Evolutionary conservation across 208 protist genomes (phyloP).

Genomic region (Angomonas ambiguus): DNA sequence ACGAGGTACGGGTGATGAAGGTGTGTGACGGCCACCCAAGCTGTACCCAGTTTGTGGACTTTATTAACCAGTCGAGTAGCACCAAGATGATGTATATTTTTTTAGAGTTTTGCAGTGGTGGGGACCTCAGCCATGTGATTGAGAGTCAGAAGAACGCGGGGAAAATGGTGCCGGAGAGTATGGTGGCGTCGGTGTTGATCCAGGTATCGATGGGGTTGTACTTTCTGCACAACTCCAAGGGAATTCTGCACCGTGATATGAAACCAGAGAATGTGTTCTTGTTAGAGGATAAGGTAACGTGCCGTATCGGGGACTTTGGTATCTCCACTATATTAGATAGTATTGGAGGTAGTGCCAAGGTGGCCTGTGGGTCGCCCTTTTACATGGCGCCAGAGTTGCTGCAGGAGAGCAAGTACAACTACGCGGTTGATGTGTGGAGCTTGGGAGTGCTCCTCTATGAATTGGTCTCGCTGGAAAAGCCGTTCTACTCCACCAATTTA

Average conservation of each 20-base stretch:
- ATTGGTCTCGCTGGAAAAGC: conserved; percentile 62
- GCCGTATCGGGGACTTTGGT: conserved; percentile 87
- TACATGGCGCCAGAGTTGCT: conserved; percentile 94
- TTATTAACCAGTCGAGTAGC: conserved; percentile 31
- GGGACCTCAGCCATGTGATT: conserved; percentile 50
- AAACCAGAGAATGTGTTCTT: conserved; percentile 89
- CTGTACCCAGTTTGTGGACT: conserved; percentile 59
- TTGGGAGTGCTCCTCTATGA: conserved; percentile 94
- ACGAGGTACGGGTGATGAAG: conserved; percentile 50
- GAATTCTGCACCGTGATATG: conserved; percentile 82
- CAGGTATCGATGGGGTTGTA: conserved; percentile 61
- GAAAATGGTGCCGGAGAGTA: conserved; percentile 22
- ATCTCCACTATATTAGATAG: conserved; percentile 55
- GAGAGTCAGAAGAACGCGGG: conserved; percentile 13
- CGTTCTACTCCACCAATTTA: conserved; percentile 40
- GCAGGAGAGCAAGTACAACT: conserved; percentile 81
- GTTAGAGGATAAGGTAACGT: conserved; percentile 39
- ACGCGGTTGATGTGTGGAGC: conserved; percentile 94
- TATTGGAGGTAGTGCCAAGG: conserved; percentile 40
- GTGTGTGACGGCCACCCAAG: conserved; percentile 48
- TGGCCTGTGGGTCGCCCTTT: conserved; percentile 80
- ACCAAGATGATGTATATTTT: conserved; percentile 67
- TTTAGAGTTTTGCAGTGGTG: conserved; percentile 75
- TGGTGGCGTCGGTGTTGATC: conserved; percentile 60
- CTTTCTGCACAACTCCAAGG: conserved; percentile 61